Conservation (phyloP, 352 stramenopile species). For the Phytophthora chlamydospora region DNA sequence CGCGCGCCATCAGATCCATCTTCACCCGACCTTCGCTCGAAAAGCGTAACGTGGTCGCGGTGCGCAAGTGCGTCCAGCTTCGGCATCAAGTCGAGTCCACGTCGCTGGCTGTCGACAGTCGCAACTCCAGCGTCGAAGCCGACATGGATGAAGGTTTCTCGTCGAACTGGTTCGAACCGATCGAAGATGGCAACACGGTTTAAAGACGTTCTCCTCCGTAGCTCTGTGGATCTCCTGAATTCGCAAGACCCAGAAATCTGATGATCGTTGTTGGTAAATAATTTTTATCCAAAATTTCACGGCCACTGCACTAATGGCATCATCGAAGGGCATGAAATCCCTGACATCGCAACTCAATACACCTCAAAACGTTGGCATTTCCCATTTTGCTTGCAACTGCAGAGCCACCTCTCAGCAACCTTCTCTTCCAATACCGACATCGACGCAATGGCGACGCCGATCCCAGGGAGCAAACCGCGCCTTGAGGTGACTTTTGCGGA, state of each 20-base stretch:
- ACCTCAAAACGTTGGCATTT: too few relatives aligned
- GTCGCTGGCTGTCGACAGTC: neutral
- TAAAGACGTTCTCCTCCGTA: neutral
- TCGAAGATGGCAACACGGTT: neutral
- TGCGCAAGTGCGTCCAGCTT: neutral
- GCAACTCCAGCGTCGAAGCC: neutral
- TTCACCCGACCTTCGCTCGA: neutral
- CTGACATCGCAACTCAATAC: too few relatives aligned
- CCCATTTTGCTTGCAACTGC: too few relatives aligned
- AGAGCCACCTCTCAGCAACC: too few relatives aligned
- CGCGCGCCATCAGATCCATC: conserved; percentile 1
- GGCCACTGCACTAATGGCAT: too few relatives aligned
- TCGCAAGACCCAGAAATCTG: neutral
- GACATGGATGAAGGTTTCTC: neutral
- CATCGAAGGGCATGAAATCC: too few relatives aligned
- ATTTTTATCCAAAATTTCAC: too few relatives aligned
- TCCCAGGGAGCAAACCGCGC: too few relatives aligned
- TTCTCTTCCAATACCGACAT: too few relatives aligned
- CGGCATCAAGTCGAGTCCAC: neutral
- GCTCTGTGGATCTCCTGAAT: conserved; percentile 6
- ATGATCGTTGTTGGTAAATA: neutral
- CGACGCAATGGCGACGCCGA: too few relatives aligned
- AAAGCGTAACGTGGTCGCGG: neutral
- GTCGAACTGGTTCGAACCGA: conserved; percentile 21
- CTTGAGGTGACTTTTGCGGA: too few relatives aligned